phyloP scores from a whole-genome alignment of 768 basidiomycete genomes.

The Cystobasidium ongulense region DNA sequence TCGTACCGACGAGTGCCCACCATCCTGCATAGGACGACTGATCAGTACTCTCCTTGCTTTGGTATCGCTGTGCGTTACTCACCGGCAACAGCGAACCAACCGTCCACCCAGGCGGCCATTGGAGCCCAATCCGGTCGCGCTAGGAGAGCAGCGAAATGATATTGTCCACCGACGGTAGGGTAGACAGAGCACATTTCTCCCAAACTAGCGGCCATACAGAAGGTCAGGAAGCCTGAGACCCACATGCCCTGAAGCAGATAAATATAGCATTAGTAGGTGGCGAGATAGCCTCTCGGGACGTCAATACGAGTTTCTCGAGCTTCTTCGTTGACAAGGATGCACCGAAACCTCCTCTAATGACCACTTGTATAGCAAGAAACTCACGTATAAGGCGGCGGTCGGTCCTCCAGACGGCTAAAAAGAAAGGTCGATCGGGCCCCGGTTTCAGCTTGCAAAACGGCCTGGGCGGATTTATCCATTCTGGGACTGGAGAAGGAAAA shows the following conservation, averaged over 20 bases:
- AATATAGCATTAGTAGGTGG: constrained; percentile 1
- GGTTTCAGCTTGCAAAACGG: background rate
- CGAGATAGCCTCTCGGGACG: background rate
- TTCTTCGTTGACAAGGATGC: too few relatives aligned
- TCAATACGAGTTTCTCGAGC: background rate
- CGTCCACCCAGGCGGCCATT: constrained; percentile 6
- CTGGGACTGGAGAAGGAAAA: background rate
- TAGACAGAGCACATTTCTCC: constrained; percentile 31
- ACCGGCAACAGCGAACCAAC: constrained; percentile 31
- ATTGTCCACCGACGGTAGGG: constrained; percentile 16
- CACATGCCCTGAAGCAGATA: constrained; percentile 10
- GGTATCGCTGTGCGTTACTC: background rate
- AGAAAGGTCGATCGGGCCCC: background rate
- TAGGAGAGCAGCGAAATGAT: constrained; percentile 24
- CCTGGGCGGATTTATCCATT: background rate
- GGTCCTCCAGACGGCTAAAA: constrained; percentile 29
- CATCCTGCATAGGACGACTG: background rate
- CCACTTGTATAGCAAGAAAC: background rate
- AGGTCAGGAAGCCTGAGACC: constrained; percentile 20
- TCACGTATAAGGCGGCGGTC: constrained; percentile 22
- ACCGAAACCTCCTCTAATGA: too few relatives aligned
- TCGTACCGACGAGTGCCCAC: background rate
- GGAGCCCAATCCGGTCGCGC: constrained; percentile 3
- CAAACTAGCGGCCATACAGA: constrained; percentile 26
- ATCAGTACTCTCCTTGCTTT: background rate